Evolutionary conservation across 805 yeast genomes (phyloP).

Genomic region (Lachancea waltii): DNA sequence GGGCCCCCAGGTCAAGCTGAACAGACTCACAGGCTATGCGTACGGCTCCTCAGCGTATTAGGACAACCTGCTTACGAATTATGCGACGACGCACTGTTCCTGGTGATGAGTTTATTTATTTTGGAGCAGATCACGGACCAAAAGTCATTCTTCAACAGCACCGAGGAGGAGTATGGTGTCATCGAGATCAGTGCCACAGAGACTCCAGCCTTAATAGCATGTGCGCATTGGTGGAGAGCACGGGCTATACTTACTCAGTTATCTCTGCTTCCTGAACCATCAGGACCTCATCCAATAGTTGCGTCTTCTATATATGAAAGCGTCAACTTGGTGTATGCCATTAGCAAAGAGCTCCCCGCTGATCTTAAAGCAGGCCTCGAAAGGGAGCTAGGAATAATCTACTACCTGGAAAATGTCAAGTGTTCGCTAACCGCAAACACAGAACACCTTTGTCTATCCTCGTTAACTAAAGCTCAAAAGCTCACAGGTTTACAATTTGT

Average conservation of each 20-base stretch:
- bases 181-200: slow-evolving; percentile 20
- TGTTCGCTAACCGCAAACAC: slow-evolving; percentile 54
- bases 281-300: slow-evolving; percentile 39
- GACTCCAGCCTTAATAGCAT: slow-evolving; percentile 37
- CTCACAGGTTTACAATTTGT: slow-evolving; percentile 56
- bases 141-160: slow-evolving; percentile 25
- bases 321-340: slow-evolving; percentile 25
- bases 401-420: slow-evolving; percentile 63
- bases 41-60: slow-evolving; percentile 42
- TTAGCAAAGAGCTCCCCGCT: slow-evolving; percentile 20
- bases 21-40: slow-evolving; percentile 16
- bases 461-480: slow-evolving; percentile 49
- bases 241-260: slow-evolving; percentile 60
- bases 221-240: slow-evolving; percentile 69
- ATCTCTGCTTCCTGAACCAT: slow-evolving; percentile 57
- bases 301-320: slow-evolving; percentile 31
- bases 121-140: slow-evolving; percentile 37
- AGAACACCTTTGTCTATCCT: slow-evolving; percentile 53
- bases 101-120: slow-evolving; percentile 38
- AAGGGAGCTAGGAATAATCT: slow-evolving; percentile 40
- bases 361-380: slow-evolving; percentile 28
- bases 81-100: slow-evolving; percentile 43
- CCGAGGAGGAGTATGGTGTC: slow-evolving; percentile 15
- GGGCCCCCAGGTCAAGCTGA: slow-evolving; percentile 5
- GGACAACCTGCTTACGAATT: slow-evolving; percentile 72